Evolutionary conservation across 148 eudicot genomes (phyloP).

Genomic region (Oxyria digyna): DNA sequence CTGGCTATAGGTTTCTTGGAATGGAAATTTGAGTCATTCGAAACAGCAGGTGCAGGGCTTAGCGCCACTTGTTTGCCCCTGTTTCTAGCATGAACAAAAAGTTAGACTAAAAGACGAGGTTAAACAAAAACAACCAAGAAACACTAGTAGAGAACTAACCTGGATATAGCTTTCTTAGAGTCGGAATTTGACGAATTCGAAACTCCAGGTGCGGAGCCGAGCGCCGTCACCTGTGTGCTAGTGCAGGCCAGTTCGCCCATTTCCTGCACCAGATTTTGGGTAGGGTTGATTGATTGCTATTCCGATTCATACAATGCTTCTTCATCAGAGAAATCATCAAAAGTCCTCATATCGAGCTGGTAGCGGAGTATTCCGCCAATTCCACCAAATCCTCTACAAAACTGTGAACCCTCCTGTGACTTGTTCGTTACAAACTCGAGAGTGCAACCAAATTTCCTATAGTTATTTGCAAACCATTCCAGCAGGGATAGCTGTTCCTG

Average conservation of each 20-base stretch:
- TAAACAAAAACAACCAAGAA: not conserved
- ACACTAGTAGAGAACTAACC: not conserved
- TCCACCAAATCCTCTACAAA: conserved; percentile 17
- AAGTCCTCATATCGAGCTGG: conserved; percentile 16
- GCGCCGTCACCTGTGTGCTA: conserved; percentile 3
- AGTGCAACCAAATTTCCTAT: conserved; percentile 15
- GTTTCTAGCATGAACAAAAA: not conserved
- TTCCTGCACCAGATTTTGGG: conserved; percentile 1
- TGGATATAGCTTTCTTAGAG: not conserved
- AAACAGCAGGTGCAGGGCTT: too few species aligned
- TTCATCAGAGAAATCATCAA: conserved; percentile 12
- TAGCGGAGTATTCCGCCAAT: conserved; percentile 17
- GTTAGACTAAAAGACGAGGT: not conserved
- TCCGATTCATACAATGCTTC: conserved; percentile 15
- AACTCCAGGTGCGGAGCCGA: not conserved
- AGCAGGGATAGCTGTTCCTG: conserved; percentile 10
- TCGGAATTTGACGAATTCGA: conserved; percentile 1
- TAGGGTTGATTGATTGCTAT: conserved; percentile 13
- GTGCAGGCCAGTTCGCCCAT: conserved; percentile 10
- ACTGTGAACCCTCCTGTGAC: conserved; percentile 19
- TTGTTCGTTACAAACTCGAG: conserved; percentile 17
- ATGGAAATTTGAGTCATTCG: too few species aligned
- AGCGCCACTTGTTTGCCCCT: too few species aligned
- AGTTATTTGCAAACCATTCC: conserved; percentile 16
- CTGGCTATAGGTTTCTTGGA: too few species aligned